Conservation (phyloP, 768 basidiomycete species). For the Pisolithus albus region DNA sequence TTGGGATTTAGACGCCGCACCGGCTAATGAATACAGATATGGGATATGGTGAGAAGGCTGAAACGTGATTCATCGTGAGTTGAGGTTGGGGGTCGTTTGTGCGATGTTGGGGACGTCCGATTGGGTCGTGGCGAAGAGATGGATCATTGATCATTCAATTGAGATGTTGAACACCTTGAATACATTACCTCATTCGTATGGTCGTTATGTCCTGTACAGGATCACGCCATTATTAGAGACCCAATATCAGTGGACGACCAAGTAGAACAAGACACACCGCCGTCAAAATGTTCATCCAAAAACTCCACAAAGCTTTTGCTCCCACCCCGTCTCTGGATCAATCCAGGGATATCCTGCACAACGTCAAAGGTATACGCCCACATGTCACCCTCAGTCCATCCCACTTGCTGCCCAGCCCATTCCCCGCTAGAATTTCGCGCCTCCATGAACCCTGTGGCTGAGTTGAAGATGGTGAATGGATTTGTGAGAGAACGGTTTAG, state of each 20-base stretch:
- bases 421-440: constrained; percentile 59
- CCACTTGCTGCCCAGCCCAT: constrained; percentile 66
- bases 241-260: background rate
- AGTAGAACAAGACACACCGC: constrained; percentile 27
- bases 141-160: background rate
- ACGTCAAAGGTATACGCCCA: constrained; percentile 79
- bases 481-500: constrained; percentile 46
- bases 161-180: background rate
- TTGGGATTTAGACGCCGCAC: constrained; percentile 65
- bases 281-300: constrained; percentile 51
- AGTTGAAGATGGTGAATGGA: constrained; percentile 64
- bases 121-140: no score
- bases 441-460: constrained; percentile 71
- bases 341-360: constrained; percentile 58
- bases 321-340: constrained; percentile 62
- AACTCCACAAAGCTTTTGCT: constrained; percentile 57
- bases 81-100: no score
- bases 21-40: constrained; percentile 70
- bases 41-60: constrained; percentile 85
- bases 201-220: constrained; percentile 58
- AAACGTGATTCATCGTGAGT: constrained; percentile 6
- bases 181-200: constrained; percentile 67
- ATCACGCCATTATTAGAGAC: background rate
- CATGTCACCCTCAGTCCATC: constrained; percentile 80
- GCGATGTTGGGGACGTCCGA: no score